Evolutionary conservation across 73 alveolate species (phyloP), one percentile per base, ranked within the genome.

Genomic region (Uronychia binucleata): DNA sequence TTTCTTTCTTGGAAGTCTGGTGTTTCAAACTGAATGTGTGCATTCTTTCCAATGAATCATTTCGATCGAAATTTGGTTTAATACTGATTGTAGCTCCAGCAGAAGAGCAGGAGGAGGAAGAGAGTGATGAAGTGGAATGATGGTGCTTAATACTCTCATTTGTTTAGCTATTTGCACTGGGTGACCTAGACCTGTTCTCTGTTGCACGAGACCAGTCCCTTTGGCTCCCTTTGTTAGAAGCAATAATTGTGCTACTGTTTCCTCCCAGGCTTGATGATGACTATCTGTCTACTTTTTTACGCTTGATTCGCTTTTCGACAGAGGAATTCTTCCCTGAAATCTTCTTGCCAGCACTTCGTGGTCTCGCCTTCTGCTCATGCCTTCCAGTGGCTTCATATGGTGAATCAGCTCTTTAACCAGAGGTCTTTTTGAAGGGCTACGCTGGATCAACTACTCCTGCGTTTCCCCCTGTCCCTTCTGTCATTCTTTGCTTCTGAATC

Each of bases 1-100:
- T 46, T 19, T 46, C 19, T 46, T 46, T 11, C n/a, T 19, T 46
- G 5, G 67, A 46, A 46, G n/a, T 46, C 67, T 19, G 19, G 19
- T 46, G 67, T 30, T 83, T 88, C 58, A 88, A 75, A 58, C 75
- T 83, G 59, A 88, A 88, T 28, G 94, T 88, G 31, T 88, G 94
- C n/a, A 88, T 77, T 31, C 94, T 57, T 83, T 88, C 94, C 32
- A 88, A 75, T 30, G 94, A 88, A 25, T 60, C 81, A 58, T 34
- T 67, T 0, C 58, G 58, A 0, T 57, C 81, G 67, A 11, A 46
- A 46, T 46, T 46, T 46, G 67, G 67, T 19, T 46, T 46, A 46
- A 46, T 46, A 19, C 67, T 46, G 67, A 46, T 46, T 46, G 67
- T 46, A 11, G 67, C 67, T 46, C 67, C 67, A 46, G 67, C 67